Evolutionary conservation across 495 filamentous ascomycete genomes (phyloP), one percentile per base, ranked within the genome.

Genomic region (Penicillium riverlandense): DNA sequence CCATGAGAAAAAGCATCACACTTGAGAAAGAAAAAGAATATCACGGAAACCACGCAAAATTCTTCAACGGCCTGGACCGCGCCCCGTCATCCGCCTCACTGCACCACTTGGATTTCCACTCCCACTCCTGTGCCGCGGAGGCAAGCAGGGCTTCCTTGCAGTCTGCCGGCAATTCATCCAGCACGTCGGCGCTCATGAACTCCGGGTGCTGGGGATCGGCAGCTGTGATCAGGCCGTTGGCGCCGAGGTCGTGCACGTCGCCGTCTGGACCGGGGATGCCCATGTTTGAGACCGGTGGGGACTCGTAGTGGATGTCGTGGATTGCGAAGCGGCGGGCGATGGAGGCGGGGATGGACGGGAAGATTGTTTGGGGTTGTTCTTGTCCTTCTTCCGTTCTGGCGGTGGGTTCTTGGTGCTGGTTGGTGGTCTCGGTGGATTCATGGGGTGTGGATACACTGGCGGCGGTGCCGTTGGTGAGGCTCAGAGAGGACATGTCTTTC

Each of bases 301-400:
- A 70, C 53, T 82, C 78, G 55, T 77, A 80, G 54, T 79, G 64
- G 8, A 81, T 81, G 54, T 96, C 90, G 13, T 81, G 67, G 47
- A 95, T 74, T 43, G 84, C 70, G 65, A 85, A 91, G 54, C 88
- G 90, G 40, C 83, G 78, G 10, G 82, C 73, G 39, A 88, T 71
- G 45, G 79, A 66, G 1, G 78, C 65, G 7, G 84, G 75, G 15
- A 94, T 66, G 8, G 77, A 69, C 3, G 82, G 66, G 58, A 92
- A 91, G 27, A 75, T 70, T 31, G 67, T 44, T 36, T 31, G 11
- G 30, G 40, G 14, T 14, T 49, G 30, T 37, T 47, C 33, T 10
- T 39, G 13, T 29, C 29, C 8, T 4, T 32, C 40, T 8, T 49
- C 43, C 10, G 6, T 44, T 28, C 35, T 51, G 37, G 38, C 51